Evolutionary conservation across 441 rosid genomes (phyloP), one percentile per base, ranked within the genome.

Genomic region (Geranium incanum): DNA sequence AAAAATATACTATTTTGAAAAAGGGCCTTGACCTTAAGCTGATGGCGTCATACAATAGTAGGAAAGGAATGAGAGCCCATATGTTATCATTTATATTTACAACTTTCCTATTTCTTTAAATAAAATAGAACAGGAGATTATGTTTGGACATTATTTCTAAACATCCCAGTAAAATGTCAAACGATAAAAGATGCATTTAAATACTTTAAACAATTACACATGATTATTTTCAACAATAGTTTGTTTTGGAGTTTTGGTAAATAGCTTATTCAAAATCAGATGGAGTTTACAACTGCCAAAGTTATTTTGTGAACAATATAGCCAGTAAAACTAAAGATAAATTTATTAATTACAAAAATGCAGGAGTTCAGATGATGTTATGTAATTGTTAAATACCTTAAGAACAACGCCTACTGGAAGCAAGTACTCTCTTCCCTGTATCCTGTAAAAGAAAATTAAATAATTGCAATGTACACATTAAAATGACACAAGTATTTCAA

Each of bases 331-430:
- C 33, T 28, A 28, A 28, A 28, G 33, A 28, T 28, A 43, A 43
- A 6, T 5, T 43, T 43, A 7, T 3, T 43, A 43, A 11, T 43
- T 43, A 11, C 48, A 43, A 43, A 43, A 4, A 43, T 21, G 21
- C 21, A 0, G 21, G 21, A 21, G 21, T 21, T 21, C 21, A 21
- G 21, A 21, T 21, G 21, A 21, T 21, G 21, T 21, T 21, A 21
- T 21, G 21, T 48, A 48, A 60, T 33, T 60, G 36, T 60, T 60
- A 60, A 11, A 60, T 60, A 68, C 99, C 97, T 90, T 95, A 79
- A 95, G 81, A 77, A 92, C 87, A 78, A 95, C 68, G 41, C 98
- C 97, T 36, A 84, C 92, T 70, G 99, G 98, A 80, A 95, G 92
- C 81, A 95, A 71, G 79, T 88, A 92, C 71, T 95, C 99, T 79